phyloP scores from a whole-genome alignment of 179 eudicot species.

The Silene coronaria region DNA sequence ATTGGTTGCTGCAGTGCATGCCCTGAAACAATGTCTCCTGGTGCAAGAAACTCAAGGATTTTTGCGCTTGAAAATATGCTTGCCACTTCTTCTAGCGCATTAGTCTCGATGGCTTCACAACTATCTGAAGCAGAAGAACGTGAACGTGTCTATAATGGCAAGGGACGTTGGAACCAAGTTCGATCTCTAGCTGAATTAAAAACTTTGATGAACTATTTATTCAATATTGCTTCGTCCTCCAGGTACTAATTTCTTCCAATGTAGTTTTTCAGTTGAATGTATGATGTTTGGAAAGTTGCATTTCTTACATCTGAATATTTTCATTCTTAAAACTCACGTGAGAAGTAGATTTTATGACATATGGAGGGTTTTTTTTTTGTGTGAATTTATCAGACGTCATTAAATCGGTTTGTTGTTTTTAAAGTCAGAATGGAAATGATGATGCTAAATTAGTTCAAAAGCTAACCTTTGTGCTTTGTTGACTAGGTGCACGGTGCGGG shows the following conservation, averaged over 20 bases:
- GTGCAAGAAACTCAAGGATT: slow-evolving; percentile 92
- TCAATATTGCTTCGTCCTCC: slow-evolving; percentile 74
- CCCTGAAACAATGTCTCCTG: slow-evolving; percentile 84
- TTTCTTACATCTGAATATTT: not conserved
- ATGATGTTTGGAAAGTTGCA: not conserved
- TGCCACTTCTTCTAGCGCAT: slow-evolving; percentile 76
- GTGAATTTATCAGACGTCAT: not conserved
- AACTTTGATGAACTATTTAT: slow-evolving; percentile 71
- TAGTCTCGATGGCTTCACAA: slow-evolving; percentile 96
- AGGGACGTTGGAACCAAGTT: slow-evolving; percentile 96
- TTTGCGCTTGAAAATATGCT: slow-evolving; percentile 97
- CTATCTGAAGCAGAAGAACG: slow-evolving; percentile 98
- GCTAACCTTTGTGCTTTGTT: slow-evolving; percentile 12
- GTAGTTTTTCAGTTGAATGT: not conserved
- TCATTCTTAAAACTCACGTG: not conserved
- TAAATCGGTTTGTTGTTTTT: not conserved
- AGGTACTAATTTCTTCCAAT: slow-evolving; percentile 40
- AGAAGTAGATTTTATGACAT: not conserved
- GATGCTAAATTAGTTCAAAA: not conserved
- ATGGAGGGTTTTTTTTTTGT: not conserved
- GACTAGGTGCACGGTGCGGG: slow-evolving; percentile 67
- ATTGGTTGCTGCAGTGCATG: slow-evolving; percentile 40
- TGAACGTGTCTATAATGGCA: slow-evolving; percentile 78
- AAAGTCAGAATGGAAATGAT: not conserved
- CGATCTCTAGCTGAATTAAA: slow-evolving; percentile 90